A percentile compares a stretch with the other conserved stretches of the same genome.
Evolutionary conservation across 768 basidiomycete genomes (phyloP).

Genomic region (Dioszegia aurantiaca): DNA sequence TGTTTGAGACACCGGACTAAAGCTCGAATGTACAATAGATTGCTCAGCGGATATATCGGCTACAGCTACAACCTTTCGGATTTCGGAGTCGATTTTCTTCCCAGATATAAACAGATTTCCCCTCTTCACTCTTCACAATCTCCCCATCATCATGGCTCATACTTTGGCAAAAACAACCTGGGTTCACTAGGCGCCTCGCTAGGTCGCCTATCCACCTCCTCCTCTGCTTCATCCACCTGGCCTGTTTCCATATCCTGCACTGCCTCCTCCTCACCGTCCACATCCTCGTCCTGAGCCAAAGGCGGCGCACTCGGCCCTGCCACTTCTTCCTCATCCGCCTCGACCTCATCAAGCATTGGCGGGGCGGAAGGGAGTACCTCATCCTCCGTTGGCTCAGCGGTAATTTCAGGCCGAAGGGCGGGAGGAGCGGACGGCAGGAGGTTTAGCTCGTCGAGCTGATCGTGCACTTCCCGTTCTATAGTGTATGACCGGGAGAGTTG

Average conservation of each 20-base stretch:
- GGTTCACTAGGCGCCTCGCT: conserved; percentile 8
- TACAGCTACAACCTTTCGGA: neutral
- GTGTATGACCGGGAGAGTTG: conserved; percentile 11
- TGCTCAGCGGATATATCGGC: neutral
- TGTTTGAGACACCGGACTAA: no score
- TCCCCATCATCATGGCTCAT: conserved; percentile 28
- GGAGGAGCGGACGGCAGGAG: conserved; percentile 25
- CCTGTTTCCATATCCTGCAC: neutral
- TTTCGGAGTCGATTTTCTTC: no score
- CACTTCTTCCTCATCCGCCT: conserved; percentile 6
- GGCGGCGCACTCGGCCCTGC: conserved; percentile 36
- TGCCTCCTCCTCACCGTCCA: conserved; percentile 9
- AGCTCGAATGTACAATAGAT: neutral
- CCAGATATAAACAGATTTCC: no score
- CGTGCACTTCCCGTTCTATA: conserved; percentile 10
- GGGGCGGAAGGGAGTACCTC: conserved; percentile 5
- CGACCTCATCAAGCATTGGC: conserved; percentile 13
- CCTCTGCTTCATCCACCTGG: neutral
- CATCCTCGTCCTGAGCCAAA: conserved; percentile 22
- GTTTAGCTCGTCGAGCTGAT: conserved; percentile 13
- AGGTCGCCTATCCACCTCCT: conserved; percentile 6
- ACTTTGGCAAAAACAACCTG: conserved; percentile 28
- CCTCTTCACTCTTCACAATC: neutral
- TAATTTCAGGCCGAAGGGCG: neutral
- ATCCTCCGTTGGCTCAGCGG: conserved; percentile 1